These are phyloP conservation scores for Kuraishia floccosa DNA, from an alignment of 805 yeast genomes.

Conservation along the genomic window DNA sequence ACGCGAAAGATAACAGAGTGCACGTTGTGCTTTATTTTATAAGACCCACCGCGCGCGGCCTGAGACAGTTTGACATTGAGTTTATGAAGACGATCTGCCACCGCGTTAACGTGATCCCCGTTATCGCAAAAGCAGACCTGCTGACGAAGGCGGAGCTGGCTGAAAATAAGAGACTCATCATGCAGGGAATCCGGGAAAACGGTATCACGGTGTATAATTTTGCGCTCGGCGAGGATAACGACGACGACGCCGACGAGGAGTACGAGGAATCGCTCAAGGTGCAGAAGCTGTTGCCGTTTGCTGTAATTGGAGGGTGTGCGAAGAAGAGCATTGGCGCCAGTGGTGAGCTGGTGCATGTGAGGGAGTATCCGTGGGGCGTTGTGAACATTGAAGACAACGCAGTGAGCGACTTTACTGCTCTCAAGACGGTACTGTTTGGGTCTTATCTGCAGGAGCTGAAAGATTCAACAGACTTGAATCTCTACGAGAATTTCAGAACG, in stretches of 20 bases:
- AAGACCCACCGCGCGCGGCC: constrained; percentile 54
- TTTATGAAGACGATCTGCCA: constrained; percentile 56
- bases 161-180: constrained; percentile 31
- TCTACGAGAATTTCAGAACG: constrained; percentile 68
- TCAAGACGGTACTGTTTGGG: constrained; percentile 67
- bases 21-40: constrained; percentile 83
- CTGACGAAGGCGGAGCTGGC: constrained; percentile 41
- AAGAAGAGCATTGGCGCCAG: constrained; percentile 54
- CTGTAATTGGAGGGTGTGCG: constrained; percentile 80
- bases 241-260: constrained; percentile 10
- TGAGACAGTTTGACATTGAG: constrained; percentile 59
- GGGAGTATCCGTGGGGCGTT: constrained; percentile 79
- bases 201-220: constrained; percentile 17
- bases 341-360: constrained; percentile 64
- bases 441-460: constrained; percentile 74
- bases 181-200: constrained; percentile 24
- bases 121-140: constrained; percentile 71
- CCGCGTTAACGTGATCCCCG: constrained; percentile 73
- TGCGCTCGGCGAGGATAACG: constrained; percentile 11
- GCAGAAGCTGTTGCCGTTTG: constrained; percentile 58
- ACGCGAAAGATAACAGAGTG: constrained; percentile 52
- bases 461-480: constrained; percentile 62
- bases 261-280: constrained; percentile 3
- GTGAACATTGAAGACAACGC: constrained; percentile 74
- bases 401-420: constrained; percentile 69